Evolutionary conservation across 2,329 filamentous ascomycete genomes (phyloP), one percentile per base, ranked within the genome.

Genomic region (Onygena corvina): DNA sequence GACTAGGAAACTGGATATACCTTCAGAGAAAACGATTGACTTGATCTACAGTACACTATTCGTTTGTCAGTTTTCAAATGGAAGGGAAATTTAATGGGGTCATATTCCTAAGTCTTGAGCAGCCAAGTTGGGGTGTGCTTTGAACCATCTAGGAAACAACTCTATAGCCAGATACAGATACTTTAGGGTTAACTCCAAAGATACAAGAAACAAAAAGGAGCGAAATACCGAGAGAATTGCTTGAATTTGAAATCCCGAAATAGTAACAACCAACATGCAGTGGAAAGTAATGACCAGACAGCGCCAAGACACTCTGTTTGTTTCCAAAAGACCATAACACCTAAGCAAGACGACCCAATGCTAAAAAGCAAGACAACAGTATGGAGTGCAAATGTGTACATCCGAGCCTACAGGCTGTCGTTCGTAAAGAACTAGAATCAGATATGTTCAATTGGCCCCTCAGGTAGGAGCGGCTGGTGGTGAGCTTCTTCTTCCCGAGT

Each of bases 371-470:
- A 42, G 12, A 11, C 25, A 27, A 42, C n/a, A 21, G n/a, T 14
- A 42, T n/a, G 38, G 21, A 42, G 16, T 27, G 11, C 6, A n/a
- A 14, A 25, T 11, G n/a, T 8, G 27, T 14, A 42, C 25, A 42
- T 14, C 8, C 12, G 27, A 7, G n/a, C n/a, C 8, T 8, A 12
- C 29, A 11, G 29, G 29, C 3, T 12, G 29, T 11, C 8, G 8
- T 3, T 25, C 12, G 11, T 21, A n/a, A n/a, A 42, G n/a, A 23
- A 5, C 21, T 8, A 42, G 21, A 20, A 6, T 58, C 61, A 71
- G 9, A 66, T 60, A 63, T 92, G 86, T 68, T 93, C 86, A 53
- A 93, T 84, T 0, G 86, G 86, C 52, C 89, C 85, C 64, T 93
- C 87, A 0, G 84, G 84, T 5, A 94, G 71, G 23, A 93, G 67